A percentile compares a stretch with the other conserved stretches of the same genome.
These are phyloP conservation scores for Beta corolliflora DNA, from an alignment of 179 eudicot genomes.

Conservation along the genomic window DNA sequence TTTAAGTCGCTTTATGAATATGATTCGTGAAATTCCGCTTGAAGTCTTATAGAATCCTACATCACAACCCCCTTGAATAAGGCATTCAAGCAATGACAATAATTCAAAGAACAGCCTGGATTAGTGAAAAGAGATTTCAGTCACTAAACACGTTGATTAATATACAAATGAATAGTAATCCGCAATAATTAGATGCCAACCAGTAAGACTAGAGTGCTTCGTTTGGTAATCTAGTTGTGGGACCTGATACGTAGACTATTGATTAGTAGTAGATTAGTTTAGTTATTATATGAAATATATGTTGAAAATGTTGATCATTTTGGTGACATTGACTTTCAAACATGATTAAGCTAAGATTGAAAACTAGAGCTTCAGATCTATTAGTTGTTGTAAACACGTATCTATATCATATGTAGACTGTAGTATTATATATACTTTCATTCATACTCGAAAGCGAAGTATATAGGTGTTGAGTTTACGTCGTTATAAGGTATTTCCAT, in stretches of 20 bases:
- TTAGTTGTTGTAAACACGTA: background rate
- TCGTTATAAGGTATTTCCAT: too few relatives aligned
- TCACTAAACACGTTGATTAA: constrained; percentile 30
- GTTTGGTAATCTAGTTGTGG: constrained; percentile 13
- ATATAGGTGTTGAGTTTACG: too few relatives aligned
- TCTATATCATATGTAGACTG: background rate
- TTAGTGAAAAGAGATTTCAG: background rate
- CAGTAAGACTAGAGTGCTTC: too few relatives aligned
- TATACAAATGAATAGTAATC: background rate
- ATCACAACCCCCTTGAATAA: background rate
- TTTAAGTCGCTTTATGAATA: too few relatives aligned
- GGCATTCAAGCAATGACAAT: background rate
- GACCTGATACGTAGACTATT: constrained; percentile 19
- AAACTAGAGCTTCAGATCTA: constrained; percentile 2
- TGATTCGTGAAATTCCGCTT: too few relatives aligned
- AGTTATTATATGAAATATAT: background rate
- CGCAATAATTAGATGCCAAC: constrained; percentile 21
- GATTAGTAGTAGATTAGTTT: constrained; percentile 1
- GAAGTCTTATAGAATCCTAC: too few relatives aligned
- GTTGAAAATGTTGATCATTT: background rate
- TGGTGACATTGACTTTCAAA: background rate
- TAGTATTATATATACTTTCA: too few relatives aligned
- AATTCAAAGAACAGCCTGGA: background rate
- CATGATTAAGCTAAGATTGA: background rate
- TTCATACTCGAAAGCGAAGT: too few relatives aligned